A percentile compares a stretch with the other conserved stretches of the same genome.
Evolutionary conservation across 176 grass and related monocot species (phyloP).

Genomic region (Carex pumila): DNA sequence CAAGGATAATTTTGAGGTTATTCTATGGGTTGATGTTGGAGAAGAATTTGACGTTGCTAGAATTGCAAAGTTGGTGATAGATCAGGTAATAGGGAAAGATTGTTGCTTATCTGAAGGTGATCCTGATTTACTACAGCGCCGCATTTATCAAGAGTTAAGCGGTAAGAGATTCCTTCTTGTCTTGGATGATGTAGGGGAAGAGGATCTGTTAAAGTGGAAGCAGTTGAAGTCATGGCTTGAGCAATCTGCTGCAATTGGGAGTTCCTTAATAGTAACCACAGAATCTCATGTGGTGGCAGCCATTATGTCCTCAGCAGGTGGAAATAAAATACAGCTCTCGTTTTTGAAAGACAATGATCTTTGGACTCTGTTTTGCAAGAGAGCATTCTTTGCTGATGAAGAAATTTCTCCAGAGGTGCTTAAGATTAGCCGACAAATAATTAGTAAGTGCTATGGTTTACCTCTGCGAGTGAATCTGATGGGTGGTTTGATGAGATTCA

Average conservation of each 20-base stretch:
- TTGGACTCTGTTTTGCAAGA: not conserved
- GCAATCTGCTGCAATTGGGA: not conserved
- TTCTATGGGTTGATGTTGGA: not conserved
- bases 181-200: not conserved
- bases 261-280: not conserved
- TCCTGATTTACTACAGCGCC: not conserved
- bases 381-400: not conserved
- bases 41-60: not conserved
- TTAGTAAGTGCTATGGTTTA: not conserved
- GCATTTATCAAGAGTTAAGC: not conserved
- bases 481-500: too few relatives aligned
- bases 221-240: not conserved
- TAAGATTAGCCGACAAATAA: not conserved
- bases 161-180: not conserved
- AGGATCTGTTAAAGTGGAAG: too few relatives aligned
- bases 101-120: not conserved
- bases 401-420: not conserved
- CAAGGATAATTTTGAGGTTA: not conserved
- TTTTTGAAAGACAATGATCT: not conserved
- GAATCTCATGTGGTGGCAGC: too few relatives aligned
- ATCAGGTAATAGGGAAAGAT: conserved; percentile 7
- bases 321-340: not conserved
- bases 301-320: not conserved
- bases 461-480: not conserved
- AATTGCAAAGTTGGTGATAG: not conserved